These are phyloP conservation scores for Dactylellina parvicollis DNA, from an alignment of 2,329 filamentous ascomycete species.

Conservation along the genomic window DNA sequence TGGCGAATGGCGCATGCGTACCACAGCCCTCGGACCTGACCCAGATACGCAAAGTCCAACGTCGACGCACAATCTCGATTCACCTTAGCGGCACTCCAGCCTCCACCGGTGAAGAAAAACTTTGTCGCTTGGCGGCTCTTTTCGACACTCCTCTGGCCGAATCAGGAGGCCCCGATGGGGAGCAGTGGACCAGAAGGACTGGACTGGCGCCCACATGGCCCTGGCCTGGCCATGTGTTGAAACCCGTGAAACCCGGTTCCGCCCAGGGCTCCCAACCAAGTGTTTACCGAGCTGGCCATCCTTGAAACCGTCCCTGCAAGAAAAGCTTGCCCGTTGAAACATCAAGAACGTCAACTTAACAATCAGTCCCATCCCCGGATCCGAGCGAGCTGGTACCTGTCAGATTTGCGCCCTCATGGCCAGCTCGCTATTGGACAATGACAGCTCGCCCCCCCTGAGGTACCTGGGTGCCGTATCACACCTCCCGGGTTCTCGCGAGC, in stretches of 20 bases:
- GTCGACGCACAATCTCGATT: neutral
- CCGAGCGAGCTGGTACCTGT: constrained; percentile 1
- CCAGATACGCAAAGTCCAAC: neutral
- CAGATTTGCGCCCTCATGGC: neutral
- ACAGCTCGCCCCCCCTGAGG: neutral
- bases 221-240: constrained; percentile 7
- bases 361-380: constrained; percentile 17
- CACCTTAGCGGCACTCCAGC: neutral
- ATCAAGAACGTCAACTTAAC: constrained; percentile 39
- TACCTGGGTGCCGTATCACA: constrained; percentile 10
- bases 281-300: constrained; percentile 34
- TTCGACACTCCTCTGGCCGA: neutral
- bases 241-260: constrained; percentile 30
- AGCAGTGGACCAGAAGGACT: neutral
- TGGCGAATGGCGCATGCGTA: constrained; percentile 23
- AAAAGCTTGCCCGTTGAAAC: constrained; percentile 49
- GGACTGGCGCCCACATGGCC: neutral
- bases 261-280: constrained; percentile 10
- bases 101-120: neutral
- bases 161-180: neutral
- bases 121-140: neutral
- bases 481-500: neutral
- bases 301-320: constrained; percentile 46
- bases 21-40: neutral
- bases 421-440: constrained; percentile 2